Evolutionary conservation across 164 flowering plant genomes (phyloP).

Genomic region (Protea cynaroides): DNA sequence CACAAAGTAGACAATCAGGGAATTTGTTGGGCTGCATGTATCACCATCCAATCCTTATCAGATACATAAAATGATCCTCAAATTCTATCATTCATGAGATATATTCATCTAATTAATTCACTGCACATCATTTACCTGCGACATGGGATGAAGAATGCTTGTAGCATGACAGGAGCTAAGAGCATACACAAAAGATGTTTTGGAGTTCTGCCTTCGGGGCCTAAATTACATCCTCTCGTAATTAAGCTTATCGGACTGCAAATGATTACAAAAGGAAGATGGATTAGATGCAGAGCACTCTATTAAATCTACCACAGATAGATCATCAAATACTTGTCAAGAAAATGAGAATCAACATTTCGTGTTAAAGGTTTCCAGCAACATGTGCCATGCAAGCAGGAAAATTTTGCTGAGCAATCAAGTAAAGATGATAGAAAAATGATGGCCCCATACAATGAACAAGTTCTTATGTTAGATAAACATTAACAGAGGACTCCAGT

Average conservation of each 20-base stretch:
- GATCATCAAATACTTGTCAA: not conserved
- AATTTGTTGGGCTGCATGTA: too few species aligned
- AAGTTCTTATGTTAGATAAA: too few species aligned
- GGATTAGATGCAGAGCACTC: not conserved
- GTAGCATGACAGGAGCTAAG: not conserved
- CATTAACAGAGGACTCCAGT: not conserved
- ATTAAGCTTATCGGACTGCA: constrained; percentile 56
- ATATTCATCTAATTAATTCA: not conserved
- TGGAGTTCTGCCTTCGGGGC: not conserved
- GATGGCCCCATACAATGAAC: not conserved
- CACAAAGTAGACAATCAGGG: too few species aligned
- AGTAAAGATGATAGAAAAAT: not conserved
- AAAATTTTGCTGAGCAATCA: not conserved
- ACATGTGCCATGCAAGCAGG: not conserved
- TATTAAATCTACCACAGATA: not conserved
- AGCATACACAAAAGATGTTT: not conserved
- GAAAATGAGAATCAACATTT: not conserved
- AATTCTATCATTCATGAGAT: not conserved
- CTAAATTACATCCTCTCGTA: constrained; percentile 45
- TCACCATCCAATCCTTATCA: not conserved
- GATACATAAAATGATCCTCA: not conserved
- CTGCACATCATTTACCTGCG: not conserved
- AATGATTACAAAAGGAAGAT: not conserved
- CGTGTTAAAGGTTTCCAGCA: not conserved
- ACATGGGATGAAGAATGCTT: not conserved